Conservation (phyloP, 495 filamentous ascomycete genomes). For the Penicillium mononematosum region DNA sequence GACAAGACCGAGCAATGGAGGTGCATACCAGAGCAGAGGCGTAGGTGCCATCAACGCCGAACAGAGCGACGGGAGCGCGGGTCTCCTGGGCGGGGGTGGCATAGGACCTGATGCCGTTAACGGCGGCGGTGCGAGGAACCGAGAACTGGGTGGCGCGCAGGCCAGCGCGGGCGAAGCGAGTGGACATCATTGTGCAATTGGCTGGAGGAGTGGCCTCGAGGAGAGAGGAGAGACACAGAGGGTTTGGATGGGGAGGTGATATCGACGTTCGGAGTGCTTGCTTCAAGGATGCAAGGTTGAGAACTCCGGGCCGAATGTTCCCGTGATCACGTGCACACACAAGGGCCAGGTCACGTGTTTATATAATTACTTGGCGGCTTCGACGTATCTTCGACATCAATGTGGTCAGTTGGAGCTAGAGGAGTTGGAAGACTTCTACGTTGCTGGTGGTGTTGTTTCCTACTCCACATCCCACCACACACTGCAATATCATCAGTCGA, state of each 20-base stretch:
- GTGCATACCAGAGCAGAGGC: conserved; percentile 86
- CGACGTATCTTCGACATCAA: neutral
- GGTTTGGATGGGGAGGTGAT: conserved; percentile 30
- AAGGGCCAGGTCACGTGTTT: neutral
- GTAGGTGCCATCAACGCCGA: conserved; percentile 96
- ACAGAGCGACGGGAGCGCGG: conserved; percentile 86
- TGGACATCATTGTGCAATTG: conserved; percentile 44
- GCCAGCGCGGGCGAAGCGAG: conserved; percentile 50
- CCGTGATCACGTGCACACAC: conserved; percentile 37
- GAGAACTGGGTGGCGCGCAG: conserved; percentile 51
- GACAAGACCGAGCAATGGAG: conserved; percentile 3
- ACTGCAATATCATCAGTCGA: no score
- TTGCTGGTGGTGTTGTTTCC: no score
- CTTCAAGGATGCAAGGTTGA: conserved; percentile 35
- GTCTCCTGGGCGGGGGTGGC: conserved; percentile 69
- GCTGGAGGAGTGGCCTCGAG: conserved; percentile 29
- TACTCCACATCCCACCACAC: no score
- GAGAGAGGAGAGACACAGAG: conserved; percentile 19
- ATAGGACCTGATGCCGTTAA: conserved; percentile 63
- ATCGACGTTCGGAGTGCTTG: conserved; percentile 31
- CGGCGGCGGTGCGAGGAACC: conserved; percentile 45
- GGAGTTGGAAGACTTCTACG: no score
- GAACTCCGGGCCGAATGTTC: conserved; percentile 41
- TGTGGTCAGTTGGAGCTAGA: no score
- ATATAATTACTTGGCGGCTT: neutral